Conservation (phyloP, 179 eudicot genomes). For the Silene noctiflora region DNA sequence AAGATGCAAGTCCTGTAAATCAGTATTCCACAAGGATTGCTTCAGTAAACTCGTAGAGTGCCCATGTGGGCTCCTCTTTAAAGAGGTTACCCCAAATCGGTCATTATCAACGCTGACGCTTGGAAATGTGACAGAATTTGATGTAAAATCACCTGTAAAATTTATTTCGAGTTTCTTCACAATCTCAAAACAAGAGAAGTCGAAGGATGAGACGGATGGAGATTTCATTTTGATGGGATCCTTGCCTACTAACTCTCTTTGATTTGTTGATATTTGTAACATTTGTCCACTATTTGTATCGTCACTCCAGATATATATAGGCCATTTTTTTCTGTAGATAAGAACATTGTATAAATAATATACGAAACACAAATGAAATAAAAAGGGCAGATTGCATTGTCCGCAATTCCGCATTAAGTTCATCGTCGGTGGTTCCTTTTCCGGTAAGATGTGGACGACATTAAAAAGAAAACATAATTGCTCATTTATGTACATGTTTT, state of each 20-base stretch:
- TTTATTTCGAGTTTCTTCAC: conserved; percentile 60
- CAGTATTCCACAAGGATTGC: conserved; percentile 69
- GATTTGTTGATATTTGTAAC: conserved; percentile 21
- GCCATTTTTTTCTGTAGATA: conserved; percentile 22
- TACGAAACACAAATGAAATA: too few species aligned
- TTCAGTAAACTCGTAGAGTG: conserved; percentile 53
- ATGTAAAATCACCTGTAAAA: conserved; percentile 41
- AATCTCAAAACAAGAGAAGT: conserved; percentile 36
- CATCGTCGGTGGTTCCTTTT: too few species aligned
- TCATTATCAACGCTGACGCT: conserved; percentile 19
- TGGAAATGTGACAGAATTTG: conserved; percentile 31
- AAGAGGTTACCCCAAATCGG: conserved; percentile 17
- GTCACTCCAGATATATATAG: conserved; percentile 11
- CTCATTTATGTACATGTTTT: too few species aligned
- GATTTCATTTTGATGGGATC: conserved; percentile 77
- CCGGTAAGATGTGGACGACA: too few species aligned
- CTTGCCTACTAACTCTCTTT: conserved; percentile 55
- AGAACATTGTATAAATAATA: neutral
- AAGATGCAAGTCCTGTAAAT: conserved; percentile 64
- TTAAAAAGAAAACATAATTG: too few species aligned
- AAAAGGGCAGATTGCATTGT: too few species aligned
- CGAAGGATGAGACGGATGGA: conserved; percentile 26
- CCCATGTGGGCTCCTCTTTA: conserved; percentile 55
- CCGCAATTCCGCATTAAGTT: too few species aligned
- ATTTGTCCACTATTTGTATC: neutral